Evolutionary conservation across 23 red algal genomes (phyloP).

Genomic region (Gracilaria vermiculophylla): DNA sequence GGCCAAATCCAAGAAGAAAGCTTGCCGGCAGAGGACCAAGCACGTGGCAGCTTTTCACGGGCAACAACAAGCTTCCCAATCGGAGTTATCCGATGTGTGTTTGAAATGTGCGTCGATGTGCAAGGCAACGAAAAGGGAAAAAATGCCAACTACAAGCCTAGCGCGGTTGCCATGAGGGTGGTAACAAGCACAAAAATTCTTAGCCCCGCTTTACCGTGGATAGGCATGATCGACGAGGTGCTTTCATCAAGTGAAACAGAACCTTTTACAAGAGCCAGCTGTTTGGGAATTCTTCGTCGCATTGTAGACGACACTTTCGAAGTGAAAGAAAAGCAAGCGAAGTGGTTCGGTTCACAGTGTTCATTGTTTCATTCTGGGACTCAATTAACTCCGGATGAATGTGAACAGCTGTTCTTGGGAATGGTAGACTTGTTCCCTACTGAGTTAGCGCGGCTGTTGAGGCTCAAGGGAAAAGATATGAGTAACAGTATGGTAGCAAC

Average conservation of each 20-base stretch:
- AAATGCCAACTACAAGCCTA: too few species aligned
- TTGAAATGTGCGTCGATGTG: neutral
- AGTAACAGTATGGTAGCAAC: neutral
- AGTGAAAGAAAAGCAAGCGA: conserved; percentile 7
- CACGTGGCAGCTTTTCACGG: neutral
- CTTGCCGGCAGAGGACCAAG: neutral
- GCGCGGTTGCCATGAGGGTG: neutral
- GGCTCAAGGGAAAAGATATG: neutral
- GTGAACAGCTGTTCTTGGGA: neutral
- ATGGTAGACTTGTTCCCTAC: neutral
- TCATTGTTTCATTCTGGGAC: neutral
- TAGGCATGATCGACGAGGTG: neutral
- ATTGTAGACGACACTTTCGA: conserved; percentile 1
- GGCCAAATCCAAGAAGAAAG: neutral
- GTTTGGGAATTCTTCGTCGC: neutral
- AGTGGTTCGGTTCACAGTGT: neutral
- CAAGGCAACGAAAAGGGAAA: neutral
- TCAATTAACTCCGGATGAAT: neutral
- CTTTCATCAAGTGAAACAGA: neutral
- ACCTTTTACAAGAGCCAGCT: neutral
- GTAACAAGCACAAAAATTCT: neutral
- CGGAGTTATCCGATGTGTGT: neutral
- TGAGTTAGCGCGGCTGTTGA: neutral
- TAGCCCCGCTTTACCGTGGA: conserved; percentile 7
- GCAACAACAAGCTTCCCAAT: conserved; percentile 13